Evolutionary conservation across 2,329 filamentous ascomycete species (phyloP).

Genomic region (Ciborinia camelliae): DNA sequence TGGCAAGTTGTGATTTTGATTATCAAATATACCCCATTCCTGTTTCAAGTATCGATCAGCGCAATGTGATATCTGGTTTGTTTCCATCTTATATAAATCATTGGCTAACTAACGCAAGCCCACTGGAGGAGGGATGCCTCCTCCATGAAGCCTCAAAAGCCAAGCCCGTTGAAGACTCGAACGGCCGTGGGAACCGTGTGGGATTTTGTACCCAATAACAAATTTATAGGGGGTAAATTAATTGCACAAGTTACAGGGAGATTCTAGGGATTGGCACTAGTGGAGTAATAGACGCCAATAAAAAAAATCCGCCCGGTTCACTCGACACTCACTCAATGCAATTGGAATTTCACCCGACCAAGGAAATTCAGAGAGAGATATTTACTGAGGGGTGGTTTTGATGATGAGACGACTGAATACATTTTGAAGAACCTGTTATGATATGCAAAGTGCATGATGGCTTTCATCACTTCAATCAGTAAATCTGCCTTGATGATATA

Average conservation of each 20-base stretch:
- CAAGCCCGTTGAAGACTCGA: no score
- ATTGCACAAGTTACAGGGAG: neutral
- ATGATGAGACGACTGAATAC: conserved; percentile 21
- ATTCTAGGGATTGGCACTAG: neutral
- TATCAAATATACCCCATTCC: neutral
- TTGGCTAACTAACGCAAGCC: no score
- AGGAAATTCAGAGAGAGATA: neutral
- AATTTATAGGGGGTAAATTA: no score
- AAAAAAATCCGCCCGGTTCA: no score
- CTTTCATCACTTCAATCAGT: neutral
- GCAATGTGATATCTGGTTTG: neutral
- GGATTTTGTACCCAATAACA: no score
- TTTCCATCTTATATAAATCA: neutral
- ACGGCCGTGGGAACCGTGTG: no score
- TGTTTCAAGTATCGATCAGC: neutral
- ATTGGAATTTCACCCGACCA: neutral
- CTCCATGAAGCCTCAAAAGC: no score
- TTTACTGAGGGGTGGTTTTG: neutral
- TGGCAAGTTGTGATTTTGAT: neutral
- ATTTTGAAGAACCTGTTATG: neutral
- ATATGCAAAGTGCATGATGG: neutral
- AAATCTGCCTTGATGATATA: neutral
- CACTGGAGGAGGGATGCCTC: no score
- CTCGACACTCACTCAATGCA: neutral
- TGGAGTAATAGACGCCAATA: neutral